Percentiles rank a stretch among this genome's conserved stretches.
phyloP scores from a whole-genome alignment of 2,329 filamentous ascomycete species.

The Ambrosiella xylebori region DNA sequence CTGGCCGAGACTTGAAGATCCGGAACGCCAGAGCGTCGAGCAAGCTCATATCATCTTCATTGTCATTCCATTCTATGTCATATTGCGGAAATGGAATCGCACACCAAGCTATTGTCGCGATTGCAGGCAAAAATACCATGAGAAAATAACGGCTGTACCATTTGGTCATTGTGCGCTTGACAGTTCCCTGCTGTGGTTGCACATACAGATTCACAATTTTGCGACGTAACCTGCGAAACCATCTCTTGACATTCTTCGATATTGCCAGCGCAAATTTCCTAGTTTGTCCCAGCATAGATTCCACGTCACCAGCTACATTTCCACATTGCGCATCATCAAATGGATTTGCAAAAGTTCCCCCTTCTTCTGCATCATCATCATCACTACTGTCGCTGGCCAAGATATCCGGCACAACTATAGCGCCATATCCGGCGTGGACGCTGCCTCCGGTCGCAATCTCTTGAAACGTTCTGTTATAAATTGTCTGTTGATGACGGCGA shows the following conservation, averaged over 20 bases:
- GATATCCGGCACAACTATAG: slow-evolving; percentile 29
- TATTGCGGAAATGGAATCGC: slow-evolving; percentile 49
- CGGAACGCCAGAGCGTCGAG: neutral
- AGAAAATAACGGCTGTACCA: slow-evolving; percentile 49
- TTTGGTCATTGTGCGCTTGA: slow-evolving; percentile 38
- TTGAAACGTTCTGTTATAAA: slow-evolving; percentile 18
- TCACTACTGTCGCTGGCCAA: slow-evolving; percentile 20
- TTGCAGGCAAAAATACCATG: slow-evolving; percentile 43
- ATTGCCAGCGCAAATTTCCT: too few relatives aligned
- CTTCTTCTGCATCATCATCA: slow-evolving; percentile 14
- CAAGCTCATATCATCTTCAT: slow-evolving; percentile 20
- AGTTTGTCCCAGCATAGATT: neutral
- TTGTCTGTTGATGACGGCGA: slow-evolving; percentile 15
- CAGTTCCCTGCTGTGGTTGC: slow-evolving; percentile 39
- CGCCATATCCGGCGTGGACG: slow-evolving; percentile 40
- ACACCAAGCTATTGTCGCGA: slow-evolving; percentile 45
- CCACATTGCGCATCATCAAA: neutral
- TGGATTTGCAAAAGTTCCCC: neutral
- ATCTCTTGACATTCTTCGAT: slow-evolving; percentile 8
- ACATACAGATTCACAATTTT: slow-evolving; percentile 39
- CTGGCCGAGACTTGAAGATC: slow-evolving; percentile 25
- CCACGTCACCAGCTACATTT: neutral
- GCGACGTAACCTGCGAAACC: slow-evolving; percentile 16
- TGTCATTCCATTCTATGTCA: slow-evolving; percentile 27
- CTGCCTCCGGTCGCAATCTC: slow-evolving; percentile 24